Conservation (phyloP, 2,329 filamentous ascomycete genomes). For the Paradendryphiella salina region DNA sequence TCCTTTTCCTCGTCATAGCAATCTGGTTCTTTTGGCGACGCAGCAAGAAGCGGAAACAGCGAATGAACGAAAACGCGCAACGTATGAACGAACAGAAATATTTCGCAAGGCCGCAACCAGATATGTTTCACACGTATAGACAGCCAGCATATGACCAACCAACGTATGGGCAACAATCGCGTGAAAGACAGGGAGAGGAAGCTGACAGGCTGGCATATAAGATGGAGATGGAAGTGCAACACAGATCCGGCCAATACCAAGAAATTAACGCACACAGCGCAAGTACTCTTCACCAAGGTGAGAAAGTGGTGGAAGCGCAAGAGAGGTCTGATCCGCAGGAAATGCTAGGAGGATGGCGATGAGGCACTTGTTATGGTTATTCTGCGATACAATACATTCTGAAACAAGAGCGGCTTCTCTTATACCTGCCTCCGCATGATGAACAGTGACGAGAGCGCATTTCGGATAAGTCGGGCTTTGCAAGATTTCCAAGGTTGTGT, state of each 20-base stretch:
- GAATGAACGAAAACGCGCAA: conserved; percentile 4
- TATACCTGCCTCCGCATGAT: not conserved
- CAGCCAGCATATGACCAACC: not conserved
- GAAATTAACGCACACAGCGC: conserved; percentile 1
- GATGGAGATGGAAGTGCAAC: conserved; percentile 2
- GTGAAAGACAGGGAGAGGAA: not conserved
- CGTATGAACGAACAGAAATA: conserved; percentile 6
- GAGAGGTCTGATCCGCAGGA: conserved; percentile 6
- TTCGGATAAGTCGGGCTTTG: not conserved
- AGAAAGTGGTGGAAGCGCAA: not conserved
- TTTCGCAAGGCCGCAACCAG: not conserved
- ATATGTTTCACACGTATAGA: not conserved
- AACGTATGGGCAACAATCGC: not conserved
- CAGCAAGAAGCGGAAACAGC: conserved; percentile 4
- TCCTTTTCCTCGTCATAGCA: conserved; percentile 1
- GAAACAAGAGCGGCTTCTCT: not conserved
- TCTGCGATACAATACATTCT: not conserved
- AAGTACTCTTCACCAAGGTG: not conserved
- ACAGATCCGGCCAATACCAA: not conserved
- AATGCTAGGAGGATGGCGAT: not conserved
- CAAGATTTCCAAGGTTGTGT: conserved; percentile 1
- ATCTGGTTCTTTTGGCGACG: conserved; percentile 2
- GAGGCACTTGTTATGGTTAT: not conserved
- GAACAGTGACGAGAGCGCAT: not conserved
- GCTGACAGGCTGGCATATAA: conserved; percentile 5